phyloP scores from a whole-genome alignment of 1,284 basidiomycete species.

The Cutaneotrichosporon spelunceum region DNA sequence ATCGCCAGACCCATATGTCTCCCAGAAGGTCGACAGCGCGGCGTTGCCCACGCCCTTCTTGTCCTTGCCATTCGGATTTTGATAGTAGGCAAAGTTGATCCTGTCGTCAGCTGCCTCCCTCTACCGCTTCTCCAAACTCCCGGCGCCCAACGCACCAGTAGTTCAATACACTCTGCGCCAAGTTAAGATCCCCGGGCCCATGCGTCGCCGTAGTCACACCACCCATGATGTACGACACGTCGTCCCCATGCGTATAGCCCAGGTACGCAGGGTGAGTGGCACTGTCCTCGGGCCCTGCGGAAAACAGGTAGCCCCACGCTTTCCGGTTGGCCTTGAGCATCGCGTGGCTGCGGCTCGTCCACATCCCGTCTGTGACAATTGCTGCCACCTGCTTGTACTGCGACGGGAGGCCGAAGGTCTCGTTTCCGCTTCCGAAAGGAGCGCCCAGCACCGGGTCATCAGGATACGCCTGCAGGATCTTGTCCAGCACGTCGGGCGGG shows the following conservation, averaged over 20 bases:
- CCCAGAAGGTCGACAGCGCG: neutral
- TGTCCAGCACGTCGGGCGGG: conserved; percentile 15
- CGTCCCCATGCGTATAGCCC: conserved; percentile 26
- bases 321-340: conserved; percentile 32
- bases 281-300: neutral
- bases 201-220: conserved; percentile 17
- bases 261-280: neutral
- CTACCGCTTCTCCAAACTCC: too few species aligned
- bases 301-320: conserved; percentile 35
- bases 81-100: conserved; percentile 47
- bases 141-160: conserved; percentile 38
- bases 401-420: conserved; percentile 36
- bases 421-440: conserved; percentile 45
- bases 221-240: conserved; percentile 36
- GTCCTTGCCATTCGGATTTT: conserved; percentile 5
- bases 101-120: conserved; percentile 16
- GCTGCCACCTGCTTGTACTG: conserved; percentile 36
- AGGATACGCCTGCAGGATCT: neutral
- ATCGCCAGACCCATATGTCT: neutral
- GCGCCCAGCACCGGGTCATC: neutral
- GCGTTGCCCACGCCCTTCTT: neutral
- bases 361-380: conserved; percentile 32
- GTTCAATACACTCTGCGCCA: conserved; percentile 33
- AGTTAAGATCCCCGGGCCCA: conserved; percentile 22
- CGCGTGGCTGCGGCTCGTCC: conserved; percentile 34